phyloP scores from a whole-genome alignment of 164 flowering plant species.

The Nelumbo lutea region DNA sequence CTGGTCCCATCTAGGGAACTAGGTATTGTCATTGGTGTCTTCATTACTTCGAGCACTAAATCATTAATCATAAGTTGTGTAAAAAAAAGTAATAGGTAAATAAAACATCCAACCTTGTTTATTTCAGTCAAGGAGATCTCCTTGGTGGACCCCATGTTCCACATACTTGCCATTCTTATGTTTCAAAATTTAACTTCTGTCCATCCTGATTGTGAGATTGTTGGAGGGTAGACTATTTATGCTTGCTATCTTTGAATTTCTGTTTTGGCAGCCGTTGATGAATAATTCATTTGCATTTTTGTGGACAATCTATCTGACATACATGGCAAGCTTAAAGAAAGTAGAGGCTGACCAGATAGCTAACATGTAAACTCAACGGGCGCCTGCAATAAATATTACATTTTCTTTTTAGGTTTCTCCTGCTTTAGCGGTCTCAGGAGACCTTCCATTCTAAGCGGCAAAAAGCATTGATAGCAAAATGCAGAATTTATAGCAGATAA shows the following conservation, averaged over 20 bases:
- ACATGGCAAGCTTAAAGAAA: slow-evolving; percentile 80
- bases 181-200: not conserved
- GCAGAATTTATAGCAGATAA: too few relatives aligned
- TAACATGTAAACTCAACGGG: too few relatives aligned
- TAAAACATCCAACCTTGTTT: too few relatives aligned
- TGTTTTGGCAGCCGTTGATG: slow-evolving; percentile 58
- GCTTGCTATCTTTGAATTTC: slow-evolving; percentile 1
- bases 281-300: slow-evolving; percentile 73
- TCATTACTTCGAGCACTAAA: not conserved
- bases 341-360: slow-evolving; percentile 15
- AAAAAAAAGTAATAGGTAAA: too few relatives aligned
- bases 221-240: not conserved
- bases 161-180: not conserved
- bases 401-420: too few relatives aligned
- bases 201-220: not conserved
- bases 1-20: not conserved
- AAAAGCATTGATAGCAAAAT: too few relatives aligned
- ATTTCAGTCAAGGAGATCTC: too few relatives aligned
- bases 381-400: too few relatives aligned
- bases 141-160: not conserved
- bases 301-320: slow-evolving; percentile 88
- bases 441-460: too few relatives aligned
- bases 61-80: not conserved
- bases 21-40: not conserved
- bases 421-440: too few relatives aligned